Percentiles rank a stretch among this genome's conserved stretches.
Evolutionary conservation across 371 early-diverging fungal genomes (phyloP).

Genomic region (Cokeromyces recurvatus): DNA sequence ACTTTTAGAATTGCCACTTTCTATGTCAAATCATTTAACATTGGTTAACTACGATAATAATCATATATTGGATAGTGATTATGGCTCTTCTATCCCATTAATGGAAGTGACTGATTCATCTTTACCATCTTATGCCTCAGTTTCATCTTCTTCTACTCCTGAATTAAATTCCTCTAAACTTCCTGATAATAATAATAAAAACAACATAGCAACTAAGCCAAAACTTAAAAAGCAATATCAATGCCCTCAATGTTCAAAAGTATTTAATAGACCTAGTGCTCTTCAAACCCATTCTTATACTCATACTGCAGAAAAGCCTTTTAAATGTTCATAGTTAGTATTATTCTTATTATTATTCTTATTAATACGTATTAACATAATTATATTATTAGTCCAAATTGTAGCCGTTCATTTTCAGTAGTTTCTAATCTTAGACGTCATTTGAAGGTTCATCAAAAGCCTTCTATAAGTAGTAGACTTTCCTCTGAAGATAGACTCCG

Average conservation of each 20-base stretch:
- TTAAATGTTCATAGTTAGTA: constrained; percentile 42
- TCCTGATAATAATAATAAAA: no score
- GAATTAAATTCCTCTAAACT: no score
- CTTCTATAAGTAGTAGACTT: background rate
- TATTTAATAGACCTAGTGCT: constrained; percentile 75
- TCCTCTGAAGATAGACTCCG: constrained; percentile 19
- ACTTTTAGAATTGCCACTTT: no score
- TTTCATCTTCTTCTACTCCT: no score
- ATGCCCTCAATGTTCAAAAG: constrained; percentile 60
- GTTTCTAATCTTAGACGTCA: constrained; percentile 71
- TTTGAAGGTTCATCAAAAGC: constrained; percentile 20
- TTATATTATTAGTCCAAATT: constrained; percentile 34
- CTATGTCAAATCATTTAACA: no score
- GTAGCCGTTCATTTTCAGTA: constrained; percentile 64
- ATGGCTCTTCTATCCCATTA: no score
- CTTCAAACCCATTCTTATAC: constrained; percentile 68
- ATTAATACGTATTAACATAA: background rate
- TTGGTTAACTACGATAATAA: no score
- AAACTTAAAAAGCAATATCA: constrained; percentile 13
- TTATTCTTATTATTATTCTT: background rate
- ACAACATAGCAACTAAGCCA: no score
- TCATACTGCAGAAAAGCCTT: constrained; percentile 79
- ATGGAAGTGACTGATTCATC: no score
- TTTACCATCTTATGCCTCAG: no score
- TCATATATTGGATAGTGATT: no score